phyloP scores from a whole-genome alignment of 2,329 filamentous ascomycete species.

The Fusarium mexicanum region DNA sequence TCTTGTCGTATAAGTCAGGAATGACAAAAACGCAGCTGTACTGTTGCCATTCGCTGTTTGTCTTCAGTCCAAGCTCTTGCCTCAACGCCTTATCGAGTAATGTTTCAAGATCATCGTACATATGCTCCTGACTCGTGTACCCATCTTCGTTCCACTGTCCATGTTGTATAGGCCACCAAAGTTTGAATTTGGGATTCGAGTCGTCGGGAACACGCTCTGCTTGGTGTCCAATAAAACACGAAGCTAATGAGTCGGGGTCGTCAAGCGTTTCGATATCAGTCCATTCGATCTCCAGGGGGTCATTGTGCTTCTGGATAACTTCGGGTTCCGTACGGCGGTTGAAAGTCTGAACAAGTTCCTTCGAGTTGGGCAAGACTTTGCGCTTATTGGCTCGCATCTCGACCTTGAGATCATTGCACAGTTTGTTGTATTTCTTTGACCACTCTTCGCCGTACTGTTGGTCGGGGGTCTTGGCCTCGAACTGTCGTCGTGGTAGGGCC shows the following conservation, averaged over 20 bases:
- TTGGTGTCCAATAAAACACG: constrained; percentile 81
- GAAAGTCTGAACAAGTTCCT: constrained; percentile 94
- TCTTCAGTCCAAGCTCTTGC: constrained; percentile 81
- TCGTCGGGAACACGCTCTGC: constrained; percentile 89
- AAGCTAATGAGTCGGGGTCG: constrained; percentile 68
- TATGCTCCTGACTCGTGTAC: constrained; percentile 80
- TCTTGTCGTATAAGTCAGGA: constrained; percentile 95
- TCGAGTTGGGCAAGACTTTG: constrained; percentile 95
- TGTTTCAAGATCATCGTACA: constrained; percentile 87
- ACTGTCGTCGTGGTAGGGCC: constrained; percentile 77
- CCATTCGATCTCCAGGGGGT: constrained; percentile 94
- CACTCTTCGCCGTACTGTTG: constrained; percentile 89
- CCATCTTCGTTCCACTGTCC: constrained; percentile 93
- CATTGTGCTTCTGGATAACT: constrained; percentile 92
- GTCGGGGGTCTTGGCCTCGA: constrained; percentile 71
- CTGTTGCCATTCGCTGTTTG: constrained; percentile 83
- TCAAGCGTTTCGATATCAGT: constrained; percentile 78
- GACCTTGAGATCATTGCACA: constrained; percentile 86
- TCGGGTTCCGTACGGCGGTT: constrained; percentile 87
- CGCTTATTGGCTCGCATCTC: constrained; percentile 95
- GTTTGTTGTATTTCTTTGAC: constrained; percentile 78
- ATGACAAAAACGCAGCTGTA: constrained; percentile 98
- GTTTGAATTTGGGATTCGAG: constrained; percentile 87
- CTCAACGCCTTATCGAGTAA: constrained; percentile 88
- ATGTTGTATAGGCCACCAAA: constrained; percentile 90